Base-by-base conservation (phyloP, 257 asterid species). In the Cynanchum wilfordii region DNA sequence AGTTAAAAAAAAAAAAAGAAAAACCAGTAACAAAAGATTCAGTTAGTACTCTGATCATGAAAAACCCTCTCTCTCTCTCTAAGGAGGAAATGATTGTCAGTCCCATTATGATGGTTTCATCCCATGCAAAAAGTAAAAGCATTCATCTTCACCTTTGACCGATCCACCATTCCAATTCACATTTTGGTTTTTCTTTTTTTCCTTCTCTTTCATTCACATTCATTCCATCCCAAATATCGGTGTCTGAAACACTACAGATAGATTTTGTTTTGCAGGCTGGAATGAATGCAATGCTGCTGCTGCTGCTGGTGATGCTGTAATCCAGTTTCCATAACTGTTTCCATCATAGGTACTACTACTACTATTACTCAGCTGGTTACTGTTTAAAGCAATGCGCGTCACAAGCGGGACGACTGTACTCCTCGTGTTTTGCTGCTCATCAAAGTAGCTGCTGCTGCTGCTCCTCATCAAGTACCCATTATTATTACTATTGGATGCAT, bases 171-270 rank as follows among this genome's bases (percentile, higher is more conserved):
- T 33, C 38, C 4, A 33, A 33, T 33, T 33, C 38, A 33, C 38
- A n/a, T n/a, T n/a, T n/a, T n/a, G n/a, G n/a, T n/a, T 70, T 9
- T 55, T 36, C 63, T 56, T 40, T n/a, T 7, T 66, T 65, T n/a
- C 38, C 19, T 5, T 40, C 20, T 30, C 10, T 7, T 66, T 27
- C 9, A 22, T 29, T 86, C 84, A 86, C 47, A 42, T 42, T 42
- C 47, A 42, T 76, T 86, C 88, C 79, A 84, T 79, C 24, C 88
- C 87, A 73, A 82, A 86, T 24, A 86, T 78, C 19, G 88, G 84
- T 17, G 80, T 79, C 77, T 87, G 89, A 44, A 74, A 79, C 50
- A 80, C 80, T 44, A 80, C 80, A 27, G 87, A 76, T 55, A 82
- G 78, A 60, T 66, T 81, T 42, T 55, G 69, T 58, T 85, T 89